Conservation (phyloP, 768 basidiomycete genomes). For the Fomitopsis serialis region DNA sequence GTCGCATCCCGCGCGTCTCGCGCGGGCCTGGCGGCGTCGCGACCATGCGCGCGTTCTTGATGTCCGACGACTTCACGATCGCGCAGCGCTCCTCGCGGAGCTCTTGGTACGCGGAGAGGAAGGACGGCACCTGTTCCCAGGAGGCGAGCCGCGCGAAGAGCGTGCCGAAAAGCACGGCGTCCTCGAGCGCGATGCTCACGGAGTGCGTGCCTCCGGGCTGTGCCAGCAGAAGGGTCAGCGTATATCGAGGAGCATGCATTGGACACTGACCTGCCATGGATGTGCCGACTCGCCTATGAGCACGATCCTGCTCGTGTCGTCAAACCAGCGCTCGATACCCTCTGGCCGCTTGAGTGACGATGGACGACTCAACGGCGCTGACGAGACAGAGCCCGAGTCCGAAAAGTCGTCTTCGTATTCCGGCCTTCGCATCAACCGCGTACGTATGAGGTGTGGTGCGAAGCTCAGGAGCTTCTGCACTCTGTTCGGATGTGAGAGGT, state of each 20-base stretch:
- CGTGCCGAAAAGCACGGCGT: conserved; percentile 52
- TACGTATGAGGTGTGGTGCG: conserved; percentile 30
- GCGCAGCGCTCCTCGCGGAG: conserved; percentile 47
- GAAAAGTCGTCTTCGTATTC: conserved; percentile 41
- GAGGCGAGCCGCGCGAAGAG: conserved; percentile 50
- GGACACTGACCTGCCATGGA: conserved; percentile 41
- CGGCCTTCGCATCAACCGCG: conserved; percentile 28
- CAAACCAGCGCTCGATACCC: conserved; percentile 43
- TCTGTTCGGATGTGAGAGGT: conserved; percentile 5
- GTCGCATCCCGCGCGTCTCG: conserved; percentile 40
- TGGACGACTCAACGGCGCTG: neutral
- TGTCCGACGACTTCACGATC: conserved; percentile 41
- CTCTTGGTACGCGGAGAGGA: conserved; percentile 54
- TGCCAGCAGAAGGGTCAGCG: neutral
- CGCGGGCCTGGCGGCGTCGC: conserved; percentile 37
- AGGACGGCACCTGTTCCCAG: conserved; percentile 41
- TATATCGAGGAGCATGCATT: neutral
- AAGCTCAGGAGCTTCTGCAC: conserved; percentile 30
- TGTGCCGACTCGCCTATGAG: conserved; percentile 62
- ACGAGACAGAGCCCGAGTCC: neutral
- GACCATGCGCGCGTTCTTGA: conserved; percentile 39
- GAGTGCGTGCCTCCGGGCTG: conserved; percentile 54
- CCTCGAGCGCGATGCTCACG: conserved; percentile 51
- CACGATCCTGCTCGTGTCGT: conserved; percentile 40
- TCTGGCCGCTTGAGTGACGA: conserved; percentile 8